A percentile compares a stretch with the other conserved stretches of the same genome.
Conservation (phyloP, 2,329 filamentous ascomycete genomes). For the Elsinoe perseae region DNA sequence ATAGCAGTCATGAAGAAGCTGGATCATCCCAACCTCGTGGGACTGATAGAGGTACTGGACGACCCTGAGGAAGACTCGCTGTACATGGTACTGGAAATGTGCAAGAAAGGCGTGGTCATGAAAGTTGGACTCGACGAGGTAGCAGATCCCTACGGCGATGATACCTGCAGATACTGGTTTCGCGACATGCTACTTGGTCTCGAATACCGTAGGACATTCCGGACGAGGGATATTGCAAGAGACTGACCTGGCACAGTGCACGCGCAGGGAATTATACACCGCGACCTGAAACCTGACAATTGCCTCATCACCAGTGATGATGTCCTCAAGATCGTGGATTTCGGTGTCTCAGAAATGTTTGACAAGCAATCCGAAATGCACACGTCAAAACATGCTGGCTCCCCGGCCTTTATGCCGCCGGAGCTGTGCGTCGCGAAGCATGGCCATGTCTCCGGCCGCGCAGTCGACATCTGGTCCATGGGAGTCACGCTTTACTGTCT, state of each 20-base stretch:
- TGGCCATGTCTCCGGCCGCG: slow-evolving; percentile 77
- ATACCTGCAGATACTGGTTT: slow-evolving; percentile 84
- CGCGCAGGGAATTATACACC: slow-evolving; percentile 86
- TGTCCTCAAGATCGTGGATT: slow-evolving; percentile 94
- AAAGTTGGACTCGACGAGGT: slow-evolving; percentile 81
- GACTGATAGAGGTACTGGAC: slow-evolving; percentile 87
- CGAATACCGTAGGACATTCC: slow-evolving; percentile 65
- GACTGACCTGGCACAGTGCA: slow-evolving; percentile 53
- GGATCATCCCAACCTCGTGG: slow-evolving; percentile 88
- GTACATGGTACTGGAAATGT: slow-evolving; percentile 99
- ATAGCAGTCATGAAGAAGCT: slow-evolving; percentile 99
- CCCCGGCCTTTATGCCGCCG: slow-evolving; percentile 87
- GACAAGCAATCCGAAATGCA: slow-evolving; percentile 81
- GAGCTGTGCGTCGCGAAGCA: slow-evolving; percentile 84
- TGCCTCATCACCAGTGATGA: slow-evolving; percentile 83
- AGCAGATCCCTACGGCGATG: slow-evolving; percentile 72
- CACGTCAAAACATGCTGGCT: slow-evolving; percentile 87
- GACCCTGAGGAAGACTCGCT: slow-evolving; percentile 92
- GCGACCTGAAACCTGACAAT: slow-evolving; percentile 97
- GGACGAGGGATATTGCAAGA: not conserved
- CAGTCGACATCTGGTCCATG: slow-evolving; percentile 98
- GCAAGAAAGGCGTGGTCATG: slow-evolving; percentile 96
- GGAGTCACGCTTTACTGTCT: slow-evolving; percentile 90
- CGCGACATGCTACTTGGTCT: slow-evolving; percentile 90
- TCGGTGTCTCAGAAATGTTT: slow-evolving; percentile 99